Evolutionary conservation across 345 rosid genomes (phyloP), one percentile per base, ranked within the genome.

Genomic region (Passiflora organensis): DNA sequence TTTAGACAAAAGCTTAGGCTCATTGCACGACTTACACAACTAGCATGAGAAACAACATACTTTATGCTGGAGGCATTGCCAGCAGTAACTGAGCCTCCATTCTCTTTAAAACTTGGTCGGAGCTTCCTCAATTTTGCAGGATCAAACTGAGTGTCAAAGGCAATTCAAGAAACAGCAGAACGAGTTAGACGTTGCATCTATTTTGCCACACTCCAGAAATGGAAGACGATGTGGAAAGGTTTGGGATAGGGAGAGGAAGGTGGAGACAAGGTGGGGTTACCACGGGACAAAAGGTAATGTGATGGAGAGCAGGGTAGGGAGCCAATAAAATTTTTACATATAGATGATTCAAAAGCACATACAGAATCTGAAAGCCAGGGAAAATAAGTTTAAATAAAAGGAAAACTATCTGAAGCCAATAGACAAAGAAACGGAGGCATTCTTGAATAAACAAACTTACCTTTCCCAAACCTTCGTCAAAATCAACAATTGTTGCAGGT

Each of bases 61-160:
- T 96, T 94, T 78, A 89, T 86, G 70, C 97, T 89, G 62, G 99
- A 94, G 39, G 99, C 99, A 68, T 94, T 94, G 68, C 99, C 95
- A 15, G 97, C 95, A 15, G 99, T 94, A 52, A 94, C 95, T 24
- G 85, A 77, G 37, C 99, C 98, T 67, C 96, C 95, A 59, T 42
- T 83, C 53, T 79, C 86, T 79, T 87, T 89, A 82, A 94, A 94
- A 79, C 97, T 93, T 22, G 99, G 89, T 32, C 96, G 82, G 25
- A 93, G 91, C 75, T 89, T 94, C 76, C 86, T 86, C 74, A 94
- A 53, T 77, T 94, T 94, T 48, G 75, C 85, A 65, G 95, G 66
- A 54, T 89, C 99, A 77, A 89, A 94, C 99, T 94, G 56, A 49
- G 76, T 14, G 56, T 21, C 14, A 49, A 63, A 58, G 3, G 61